Evolutionary conservation across 129 eudicot species (phyloP).

Genomic region (carrot (Daucus carota)): DH1_v3.0 NC_030382.2:48026501-48027000

Average conservation of each 20-base stretch:
- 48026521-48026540: background rate
- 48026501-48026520: background rate
- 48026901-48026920: background rate
- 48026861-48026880: conserved; percentile 17
- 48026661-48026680: background rate
- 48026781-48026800: conserved; percentile 16
- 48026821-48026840: conserved; percentile 44
- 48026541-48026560: conserved; percentile 1
- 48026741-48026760: conserved; percentile 36
- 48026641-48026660: background rate
- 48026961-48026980: conserved; percentile 13
- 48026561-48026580: background rate
- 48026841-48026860: conserved; percentile 13
- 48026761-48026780: conserved; percentile 23
- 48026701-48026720: conserved; percentile 7
- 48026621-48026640: background rate
- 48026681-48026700: background rate
- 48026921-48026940: background rate
- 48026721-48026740: conserved; percentile 7
- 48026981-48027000: conserved; percentile 52
- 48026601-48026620: background rate
- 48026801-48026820: conserved; percentile 57
- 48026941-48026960: conserved; percentile 13
- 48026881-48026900: conserved; percentile 1
- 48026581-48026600: background rate